phyloP scores from a whole-genome alignment of 768 basidiomycete genomes.

The Pilatotrama ljubarskyi region DNA sequence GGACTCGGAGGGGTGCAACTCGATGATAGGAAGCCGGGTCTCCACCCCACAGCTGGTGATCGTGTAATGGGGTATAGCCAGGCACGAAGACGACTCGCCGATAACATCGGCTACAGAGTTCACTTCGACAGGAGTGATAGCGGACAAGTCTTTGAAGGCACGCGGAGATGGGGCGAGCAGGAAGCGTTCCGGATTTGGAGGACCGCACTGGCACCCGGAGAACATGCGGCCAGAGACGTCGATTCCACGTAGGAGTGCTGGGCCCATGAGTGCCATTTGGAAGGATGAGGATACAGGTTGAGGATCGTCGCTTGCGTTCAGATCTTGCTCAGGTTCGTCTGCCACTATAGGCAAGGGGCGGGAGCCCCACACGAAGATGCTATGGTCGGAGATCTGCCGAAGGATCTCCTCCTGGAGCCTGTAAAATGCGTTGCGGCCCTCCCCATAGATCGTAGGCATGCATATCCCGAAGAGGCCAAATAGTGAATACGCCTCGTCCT shows the following conservation, averaged over 20 bases:
- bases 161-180: background rate
- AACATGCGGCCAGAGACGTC: background rate
- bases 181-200: background rate
- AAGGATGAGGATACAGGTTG: no score
- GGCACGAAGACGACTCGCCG: no score
- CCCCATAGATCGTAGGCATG: conserved; percentile 3
- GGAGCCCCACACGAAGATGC: conserved; percentile 4
- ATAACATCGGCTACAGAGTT: background rate
- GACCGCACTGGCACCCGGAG: no score
- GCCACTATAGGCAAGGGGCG: background rate
- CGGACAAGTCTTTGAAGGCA: background rate
- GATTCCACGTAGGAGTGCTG: background rate
- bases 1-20: no score
- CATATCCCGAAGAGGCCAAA: conserved; percentile 1
- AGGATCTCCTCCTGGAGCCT: conserved; percentile 9
- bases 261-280: no score
- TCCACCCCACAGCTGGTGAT: background rate
- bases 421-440: conserved; percentile 2
- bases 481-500: conserved; percentile 13
- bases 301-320: background rate
- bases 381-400: background rate
- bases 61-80: background rate
- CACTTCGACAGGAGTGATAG: background rate
- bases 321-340: background rate
- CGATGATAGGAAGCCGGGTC: background rate